Evolutionary conservation across 257 asterid species (phyloP).

Genomic region (Echium plantagineum): DNA sequence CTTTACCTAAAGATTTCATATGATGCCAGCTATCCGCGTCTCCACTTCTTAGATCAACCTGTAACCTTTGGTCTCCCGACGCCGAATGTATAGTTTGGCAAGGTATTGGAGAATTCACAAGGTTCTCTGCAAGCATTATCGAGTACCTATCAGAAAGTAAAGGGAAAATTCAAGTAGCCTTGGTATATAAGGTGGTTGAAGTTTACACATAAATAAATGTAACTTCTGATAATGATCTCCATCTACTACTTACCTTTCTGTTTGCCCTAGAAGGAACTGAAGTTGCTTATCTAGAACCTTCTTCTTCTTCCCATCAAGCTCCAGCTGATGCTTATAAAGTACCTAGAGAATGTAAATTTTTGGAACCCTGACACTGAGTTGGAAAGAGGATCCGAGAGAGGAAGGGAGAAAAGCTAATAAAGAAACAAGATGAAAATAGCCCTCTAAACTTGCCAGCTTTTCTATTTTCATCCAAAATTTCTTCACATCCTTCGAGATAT

Average conservation of each 20-base stretch:
- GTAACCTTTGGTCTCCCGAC: constrained; percentile 26
- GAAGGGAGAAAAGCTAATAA: neutral
- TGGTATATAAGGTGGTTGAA: neutral
- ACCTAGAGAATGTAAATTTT: constrained; percentile 44
- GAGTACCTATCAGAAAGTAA: constrained; percentile 57
- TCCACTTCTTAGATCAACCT: constrained; percentile 23
- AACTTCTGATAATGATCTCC: neutral
- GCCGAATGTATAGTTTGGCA: constrained; percentile 27
- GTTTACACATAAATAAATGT: neutral
- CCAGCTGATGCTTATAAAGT: constrained; percentile 87
- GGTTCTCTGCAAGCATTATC: constrained; percentile 97
- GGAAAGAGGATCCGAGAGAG: neutral
- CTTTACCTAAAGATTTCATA: constrained; percentile 10
- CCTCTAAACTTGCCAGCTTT: constrained; percentile 62
- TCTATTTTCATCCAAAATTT: constrained; percentile 96
- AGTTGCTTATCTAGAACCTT: constrained; percentile 90
- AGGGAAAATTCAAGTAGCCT: neutral
- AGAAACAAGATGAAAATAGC: constrained; percentile 10
- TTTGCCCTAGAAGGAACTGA: constrained; percentile 97
- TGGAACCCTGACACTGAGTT: constrained; percentile 7
- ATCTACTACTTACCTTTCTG: constrained; percentile 57
- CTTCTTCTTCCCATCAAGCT: constrained; percentile 86
- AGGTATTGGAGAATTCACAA: constrained; percentile 48
- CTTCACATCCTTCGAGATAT: constrained; percentile 86
- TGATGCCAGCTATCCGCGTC: constrained; percentile 19